Conservation (phyloP, 495 filamentous ascomycete species). For the Tuber microsphaerosporum region DNA sequence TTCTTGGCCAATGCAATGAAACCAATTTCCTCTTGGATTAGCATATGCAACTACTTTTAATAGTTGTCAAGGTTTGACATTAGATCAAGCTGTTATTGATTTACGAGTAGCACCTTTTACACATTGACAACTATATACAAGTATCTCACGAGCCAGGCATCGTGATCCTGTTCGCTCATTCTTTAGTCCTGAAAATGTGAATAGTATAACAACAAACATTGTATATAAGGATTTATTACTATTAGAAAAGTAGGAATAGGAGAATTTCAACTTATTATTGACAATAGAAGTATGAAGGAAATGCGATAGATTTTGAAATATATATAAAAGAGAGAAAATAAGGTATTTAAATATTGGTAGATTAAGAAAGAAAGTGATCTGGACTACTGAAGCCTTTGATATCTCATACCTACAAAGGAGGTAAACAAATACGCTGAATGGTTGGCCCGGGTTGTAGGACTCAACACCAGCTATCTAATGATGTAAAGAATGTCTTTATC, state of each 20-base stretch:
- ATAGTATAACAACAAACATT: slow-evolving; percentile 3
- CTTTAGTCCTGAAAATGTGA: not conserved
- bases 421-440: too few relatives aligned
- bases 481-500: too few relatives aligned
- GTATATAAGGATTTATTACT: not conserved
- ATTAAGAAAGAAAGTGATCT: too few relatives aligned
- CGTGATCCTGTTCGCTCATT: slow-evolving; percentile 4
- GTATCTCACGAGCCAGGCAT: not conserved
- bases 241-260: not conserved
- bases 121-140: slow-evolving; percentile 20
- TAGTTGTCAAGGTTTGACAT: slow-evolving; percentile 19
- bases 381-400: too few relatives aligned
- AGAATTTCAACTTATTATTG: too few relatives aligned
- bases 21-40: slow-evolving; percentile 13
- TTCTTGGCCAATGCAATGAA: slow-evolving; percentile 10
- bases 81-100: slow-evolving; percentile 18
- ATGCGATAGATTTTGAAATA: too few relatives aligned
- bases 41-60: slow-evolving; percentile 23
- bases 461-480: too few relatives aligned
- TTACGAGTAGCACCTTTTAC: slow-evolving; percentile 10
- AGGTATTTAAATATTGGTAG: too few relatives aligned
- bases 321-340: too few relatives aligned
- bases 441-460: too few relatives aligned
- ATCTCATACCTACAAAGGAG: too few relatives aligned
- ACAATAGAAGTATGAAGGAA: too few relatives aligned